Conservation (phyloP, 441 rosid species). For the Lepidium campestre region DNA sequence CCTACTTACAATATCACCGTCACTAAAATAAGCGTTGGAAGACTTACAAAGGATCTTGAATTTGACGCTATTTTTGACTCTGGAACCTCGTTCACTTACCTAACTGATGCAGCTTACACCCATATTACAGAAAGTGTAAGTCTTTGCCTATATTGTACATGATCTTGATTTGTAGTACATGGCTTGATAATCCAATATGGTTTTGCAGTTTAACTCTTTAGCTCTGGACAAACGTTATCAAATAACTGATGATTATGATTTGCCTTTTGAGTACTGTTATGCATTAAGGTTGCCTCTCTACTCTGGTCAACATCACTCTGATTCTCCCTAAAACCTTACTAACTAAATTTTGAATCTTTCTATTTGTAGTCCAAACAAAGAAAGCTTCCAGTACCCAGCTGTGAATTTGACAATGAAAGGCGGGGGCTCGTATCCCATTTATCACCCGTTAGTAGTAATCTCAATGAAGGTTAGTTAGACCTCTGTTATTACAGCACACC, state of each 20-base stretch:
- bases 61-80: constrained; percentile 81
- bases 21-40: constrained; percentile 52
- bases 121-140: constrained; percentile 62
- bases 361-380: constrained; percentile 49
- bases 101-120: constrained; percentile 72
- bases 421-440: constrained; percentile 48
- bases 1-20: constrained; percentile 81
- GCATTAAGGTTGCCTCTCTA: constrained; percentile 43
- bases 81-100: constrained; percentile 85
- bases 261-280: constrained; percentile 86
- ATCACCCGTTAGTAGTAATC: constrained; percentile 44
- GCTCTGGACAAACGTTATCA: constrained; percentile 47
- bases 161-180: constrained; percentile 2
- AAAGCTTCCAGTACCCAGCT: constrained; percentile 33
- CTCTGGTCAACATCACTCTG: background rate
- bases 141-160: background rate
- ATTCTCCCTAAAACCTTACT: constrained; percentile 9
- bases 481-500: constrained; percentile 1
- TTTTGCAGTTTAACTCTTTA: constrained; percentile 57
- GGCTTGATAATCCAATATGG: background rate
- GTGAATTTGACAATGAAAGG: constrained; percentile 80
- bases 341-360: background rate
- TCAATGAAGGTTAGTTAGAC: constrained; percentile 34
- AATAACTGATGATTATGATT: constrained; percentile 2
- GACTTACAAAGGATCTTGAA: constrained; percentile 40